Conservation (phyloP, 1,139 yeast species). For the Zygoascus meyerae region DNA sequence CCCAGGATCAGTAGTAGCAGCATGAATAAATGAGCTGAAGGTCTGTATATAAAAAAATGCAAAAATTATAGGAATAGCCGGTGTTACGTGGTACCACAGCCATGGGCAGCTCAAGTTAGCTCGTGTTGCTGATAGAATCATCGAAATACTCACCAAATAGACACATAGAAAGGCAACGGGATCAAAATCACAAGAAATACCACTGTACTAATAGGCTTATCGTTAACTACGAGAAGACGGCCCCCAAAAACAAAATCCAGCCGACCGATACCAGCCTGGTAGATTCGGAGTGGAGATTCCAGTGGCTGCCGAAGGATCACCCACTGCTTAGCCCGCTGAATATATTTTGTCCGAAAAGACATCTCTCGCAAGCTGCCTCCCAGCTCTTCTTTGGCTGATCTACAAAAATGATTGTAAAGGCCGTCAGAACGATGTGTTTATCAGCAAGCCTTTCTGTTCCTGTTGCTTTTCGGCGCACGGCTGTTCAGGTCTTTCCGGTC, state of each 20-base stretch:
- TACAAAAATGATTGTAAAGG: too few species aligned
- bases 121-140: not conserved
- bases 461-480: too few species aligned
- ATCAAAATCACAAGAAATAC: conserved; percentile 38
- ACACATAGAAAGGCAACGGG: conserved; percentile 48
- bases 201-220: conserved; percentile 36
- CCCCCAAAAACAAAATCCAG: conserved; percentile 58
- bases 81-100: conserved; percentile 54
- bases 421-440: too few species aligned
- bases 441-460: too few species aligned
- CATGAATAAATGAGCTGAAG: conserved; percentile 44
- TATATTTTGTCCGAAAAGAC: not conserved
- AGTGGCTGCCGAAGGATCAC: not conserved
- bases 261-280: conserved; percentile 11
- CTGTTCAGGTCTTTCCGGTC: too few species aligned
- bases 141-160: conserved; percentile 37
- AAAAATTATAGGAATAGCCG: conserved; percentile 53
- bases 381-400: too few species aligned
- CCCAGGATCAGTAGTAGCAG: conserved; percentile 67
- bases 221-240: conserved; percentile 41
- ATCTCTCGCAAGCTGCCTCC: too few species aligned
- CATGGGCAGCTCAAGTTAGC: conserved; percentile 39
- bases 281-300: conserved; percentile 9
- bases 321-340: conserved; percentile 9
- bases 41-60: conserved; percentile 53